Percentiles rank a stretch among this genome's conserved stretches.
phyloP scores from a whole-genome alignment of 2,329 filamentous ascomycete genomes.

The Penicillium sp. region DNA sequence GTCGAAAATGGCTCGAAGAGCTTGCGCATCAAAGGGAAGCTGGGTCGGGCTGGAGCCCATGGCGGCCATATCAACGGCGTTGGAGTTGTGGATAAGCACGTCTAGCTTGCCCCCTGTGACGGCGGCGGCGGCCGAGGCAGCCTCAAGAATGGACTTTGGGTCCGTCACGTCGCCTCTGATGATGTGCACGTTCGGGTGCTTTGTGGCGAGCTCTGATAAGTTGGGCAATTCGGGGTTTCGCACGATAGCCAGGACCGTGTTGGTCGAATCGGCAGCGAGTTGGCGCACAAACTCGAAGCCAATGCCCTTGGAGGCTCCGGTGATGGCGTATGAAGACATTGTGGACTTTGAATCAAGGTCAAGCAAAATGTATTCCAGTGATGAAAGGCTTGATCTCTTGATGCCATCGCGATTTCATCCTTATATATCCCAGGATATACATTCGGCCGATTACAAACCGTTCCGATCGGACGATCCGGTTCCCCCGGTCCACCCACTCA shows the following conservation, averaged over 20 bases:
- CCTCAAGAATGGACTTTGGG: slow-evolving; percentile 35
- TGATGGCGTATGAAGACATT: slow-evolving; percentile 40
- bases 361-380: neutral
- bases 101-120: slow-evolving; percentile 42
- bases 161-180: slow-evolving; percentile 32
- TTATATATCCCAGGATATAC: slow-evolving; percentile 3
- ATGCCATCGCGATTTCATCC: neutral
- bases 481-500: slow-evolving; percentile 1
- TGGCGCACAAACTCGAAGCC: slow-evolving; percentile 33
- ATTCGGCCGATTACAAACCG: slow-evolving; percentile 6
- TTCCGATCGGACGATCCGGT: slow-evolving; percentile 10
- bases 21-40: slow-evolving; percentile 15
- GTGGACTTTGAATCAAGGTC: neutral
- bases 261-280: slow-evolving; percentile 29
- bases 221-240: slow-evolving; percentile 32
- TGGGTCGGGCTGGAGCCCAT: slow-evolving; percentile 18
- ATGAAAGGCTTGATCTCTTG: no score
- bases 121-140: slow-evolving; percentile 31
- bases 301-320: slow-evolving; percentile 35
- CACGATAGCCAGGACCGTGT: slow-evolving; percentile 43
- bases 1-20: slow-evolving; percentile 18
- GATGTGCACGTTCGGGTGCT: slow-evolving; percentile 38
- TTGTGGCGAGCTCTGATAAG: slow-evolving; percentile 26
- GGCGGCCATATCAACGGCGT: slow-evolving; percentile 25
- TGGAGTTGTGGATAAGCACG: slow-evolving; percentile 45